Conservation (phyloP, 345 rosid genomes). For the Gynandropsis gynandra region DNA sequence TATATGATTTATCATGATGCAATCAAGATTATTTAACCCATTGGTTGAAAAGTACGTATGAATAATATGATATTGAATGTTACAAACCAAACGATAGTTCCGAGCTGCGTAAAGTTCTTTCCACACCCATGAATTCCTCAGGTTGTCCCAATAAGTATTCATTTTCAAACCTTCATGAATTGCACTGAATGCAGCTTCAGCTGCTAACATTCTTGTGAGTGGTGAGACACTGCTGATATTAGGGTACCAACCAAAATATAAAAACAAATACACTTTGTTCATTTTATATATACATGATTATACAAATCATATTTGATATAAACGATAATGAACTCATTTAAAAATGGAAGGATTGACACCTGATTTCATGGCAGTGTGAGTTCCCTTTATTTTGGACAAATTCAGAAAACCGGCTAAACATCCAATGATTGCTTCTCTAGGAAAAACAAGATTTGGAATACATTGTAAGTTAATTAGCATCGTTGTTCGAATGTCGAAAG, state of each 20-base stretch:
- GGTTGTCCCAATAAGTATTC: slow-evolving; percentile 65
- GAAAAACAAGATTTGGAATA: slow-evolving; percentile 92
- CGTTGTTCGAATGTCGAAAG: slow-evolving; percentile 40
- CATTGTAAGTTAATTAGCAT: slow-evolving; percentile 95
- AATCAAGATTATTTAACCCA: no score
- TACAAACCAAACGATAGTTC: slow-evolving; percentile 83
- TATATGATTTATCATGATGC: no score
- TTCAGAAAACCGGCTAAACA: slow-evolving; percentile 95
- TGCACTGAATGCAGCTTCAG: slow-evolving; percentile 72
- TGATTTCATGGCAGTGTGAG: slow-evolving; percentile 99
- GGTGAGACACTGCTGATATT: slow-evolving; percentile 26
- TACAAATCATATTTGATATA: no score
- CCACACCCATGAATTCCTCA: slow-evolving; percentile 86
- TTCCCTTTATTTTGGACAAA: slow-evolving; percentile 95
- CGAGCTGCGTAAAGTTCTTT: slow-evolving; percentile 71
- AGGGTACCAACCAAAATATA: no score
- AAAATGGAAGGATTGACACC: slow-evolving; percentile 32
- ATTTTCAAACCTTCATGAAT: slow-evolving; percentile 50
- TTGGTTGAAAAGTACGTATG: background rate
- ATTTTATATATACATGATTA: no score
- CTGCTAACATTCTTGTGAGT: slow-evolving; percentile 89
- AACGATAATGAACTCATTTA: background rate
- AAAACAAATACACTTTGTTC: no score
- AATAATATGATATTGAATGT: slow-evolving; percentile 1
- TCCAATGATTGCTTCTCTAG: slow-evolving; percentile 95